These are phyloP conservation scores for Trichosanthes cucumerina DNA, from an alignment of 306 rosid species.

Conservation along the genomic window DNA sequence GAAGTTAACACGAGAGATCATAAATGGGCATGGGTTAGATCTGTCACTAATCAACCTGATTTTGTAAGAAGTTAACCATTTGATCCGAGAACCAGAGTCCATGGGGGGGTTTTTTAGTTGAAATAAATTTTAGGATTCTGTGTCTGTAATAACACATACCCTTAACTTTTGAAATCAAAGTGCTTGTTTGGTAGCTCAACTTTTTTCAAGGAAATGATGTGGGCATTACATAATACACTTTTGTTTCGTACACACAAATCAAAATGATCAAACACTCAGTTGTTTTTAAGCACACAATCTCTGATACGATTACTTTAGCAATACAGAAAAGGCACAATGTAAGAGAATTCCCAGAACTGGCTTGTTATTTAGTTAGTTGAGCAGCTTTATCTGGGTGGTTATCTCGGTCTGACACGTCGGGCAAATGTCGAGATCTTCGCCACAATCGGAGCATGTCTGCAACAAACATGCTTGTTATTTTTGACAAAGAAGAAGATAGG, in stretches of 20 bases:
- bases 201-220: background rate
- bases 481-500: background rate
- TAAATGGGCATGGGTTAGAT: conserved; percentile 93
- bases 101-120: background rate
- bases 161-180: background rate
- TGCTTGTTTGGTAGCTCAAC: background rate
- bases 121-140: background rate
- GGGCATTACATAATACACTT: background rate
- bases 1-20: conserved; percentile 50
- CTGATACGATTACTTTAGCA: background rate
- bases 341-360: background rate
- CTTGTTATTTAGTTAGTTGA: background rate
- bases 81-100: background rate
- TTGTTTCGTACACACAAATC: background rate
- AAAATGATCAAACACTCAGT: background rate
- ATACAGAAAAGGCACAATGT: background rate
- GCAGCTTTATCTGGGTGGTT: background rate
- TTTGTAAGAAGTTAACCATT: conserved; percentile 24
- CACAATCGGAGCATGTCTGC: background rate
- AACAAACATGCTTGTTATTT: background rate
- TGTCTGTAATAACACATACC: background rate
- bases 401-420: background rate
- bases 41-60: conserved; percentile 79
- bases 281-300: background rate
- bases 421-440: background rate